Conservation (phyloP, 768 basidiomycete genomes). For the Macrolepiota fuliginosa region DNA sequence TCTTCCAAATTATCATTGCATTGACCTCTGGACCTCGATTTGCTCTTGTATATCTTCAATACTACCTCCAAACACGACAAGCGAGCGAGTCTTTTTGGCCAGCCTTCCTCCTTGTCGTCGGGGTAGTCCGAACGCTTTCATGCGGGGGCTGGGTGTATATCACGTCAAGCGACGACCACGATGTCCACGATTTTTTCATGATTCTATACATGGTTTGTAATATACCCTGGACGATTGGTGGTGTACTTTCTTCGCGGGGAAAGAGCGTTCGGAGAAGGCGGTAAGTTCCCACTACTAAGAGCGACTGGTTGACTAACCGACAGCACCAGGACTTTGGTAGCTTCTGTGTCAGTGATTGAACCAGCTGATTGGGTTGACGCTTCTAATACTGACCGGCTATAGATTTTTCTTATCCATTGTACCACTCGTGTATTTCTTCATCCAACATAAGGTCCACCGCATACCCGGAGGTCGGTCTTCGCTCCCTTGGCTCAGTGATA, state of each 20-base stretch:
- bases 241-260: slow-evolving; percentile 54
- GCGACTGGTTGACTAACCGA: neutral
- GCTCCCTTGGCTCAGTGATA: neutral
- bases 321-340: slow-evolving; percentile 47
- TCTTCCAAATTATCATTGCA: slow-evolving; percentile 88
- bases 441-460: slow-evolving; percentile 79
- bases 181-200: slow-evolving; percentile 86
- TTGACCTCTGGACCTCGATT: slow-evolving; percentile 83
- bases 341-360: slow-evolving; percentile 40
- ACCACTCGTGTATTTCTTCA: slow-evolving; percentile 80
- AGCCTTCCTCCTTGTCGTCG: slow-evolving; percentile 53
- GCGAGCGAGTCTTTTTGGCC: slow-evolving; percentile 42
- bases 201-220: slow-evolving; percentile 81
- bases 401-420: slow-evolving; percentile 73
- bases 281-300: slow-evolving; percentile 30
- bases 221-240: slow-evolving; percentile 86
- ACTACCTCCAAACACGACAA: slow-evolving; percentile 41
- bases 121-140: slow-evolving; percentile 69
- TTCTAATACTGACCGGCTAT: slow-evolving; percentile 8
- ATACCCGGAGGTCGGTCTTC: slow-evolving; percentile 68
- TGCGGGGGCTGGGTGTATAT: slow-evolving; percentile 95
- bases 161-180: slow-evolving; percentile 81
- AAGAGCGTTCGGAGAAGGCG: slow-evolving; percentile 45
- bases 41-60: slow-evolving; percentile 60
- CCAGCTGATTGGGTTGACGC: neutral